phyloP scores from a whole-genome alignment of 352 stramenopile genomes.

The Pythium myriotylum region DNA sequence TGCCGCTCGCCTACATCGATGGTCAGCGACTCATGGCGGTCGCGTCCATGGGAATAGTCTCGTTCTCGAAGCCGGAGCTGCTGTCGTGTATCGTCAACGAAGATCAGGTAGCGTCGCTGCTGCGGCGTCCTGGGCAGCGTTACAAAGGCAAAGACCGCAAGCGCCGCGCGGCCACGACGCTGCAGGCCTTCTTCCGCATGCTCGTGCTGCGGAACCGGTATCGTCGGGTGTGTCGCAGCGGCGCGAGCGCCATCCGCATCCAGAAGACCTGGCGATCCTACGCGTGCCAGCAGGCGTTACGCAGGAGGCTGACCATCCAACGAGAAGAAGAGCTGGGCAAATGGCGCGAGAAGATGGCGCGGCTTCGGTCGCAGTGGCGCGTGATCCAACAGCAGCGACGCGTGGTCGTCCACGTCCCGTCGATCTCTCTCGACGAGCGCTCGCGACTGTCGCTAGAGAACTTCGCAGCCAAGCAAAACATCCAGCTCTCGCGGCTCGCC shows the following conservation, averaged over 20 bases:
- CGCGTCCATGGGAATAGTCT: constrained; percentile 58
- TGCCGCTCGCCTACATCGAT: constrained; percentile 87
- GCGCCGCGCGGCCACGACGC: constrained; percentile 58
- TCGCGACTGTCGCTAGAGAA: constrained; percentile 66
- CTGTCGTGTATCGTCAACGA: constrained; percentile 86
- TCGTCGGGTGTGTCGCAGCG: constrained; percentile 38
- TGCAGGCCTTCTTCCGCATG: constrained; percentile 81
- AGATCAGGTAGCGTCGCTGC: constrained; percentile 75
- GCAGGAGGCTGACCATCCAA: constrained; percentile 38
- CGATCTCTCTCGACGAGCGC: constrained; percentile 73
- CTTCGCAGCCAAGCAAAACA: constrained; percentile 77
- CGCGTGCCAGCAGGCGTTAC: constrained; percentile 42
- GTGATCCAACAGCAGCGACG: constrained; percentile 50
- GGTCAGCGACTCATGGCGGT: constrained; percentile 76
- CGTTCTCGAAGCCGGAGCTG: constrained; percentile 62
- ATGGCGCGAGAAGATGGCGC: constrained; percentile 55
- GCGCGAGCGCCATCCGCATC: constrained; percentile 54
- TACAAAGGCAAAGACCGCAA: constrained; percentile 78
- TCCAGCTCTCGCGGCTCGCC: constrained; percentile 80
- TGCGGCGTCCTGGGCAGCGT: constrained; percentile 69
- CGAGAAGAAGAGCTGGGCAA: constrained; percentile 38
- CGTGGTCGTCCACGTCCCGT: constrained; percentile 83
- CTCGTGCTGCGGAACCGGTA: constrained; percentile 48
- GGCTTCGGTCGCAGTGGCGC: constrained; percentile 54
- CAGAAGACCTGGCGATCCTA: constrained; percentile 66